Base-by-base conservation (phyloP, 2,329 filamentous ascomycete genomes). In the Teratosphaeria zuluensis region DNA sequence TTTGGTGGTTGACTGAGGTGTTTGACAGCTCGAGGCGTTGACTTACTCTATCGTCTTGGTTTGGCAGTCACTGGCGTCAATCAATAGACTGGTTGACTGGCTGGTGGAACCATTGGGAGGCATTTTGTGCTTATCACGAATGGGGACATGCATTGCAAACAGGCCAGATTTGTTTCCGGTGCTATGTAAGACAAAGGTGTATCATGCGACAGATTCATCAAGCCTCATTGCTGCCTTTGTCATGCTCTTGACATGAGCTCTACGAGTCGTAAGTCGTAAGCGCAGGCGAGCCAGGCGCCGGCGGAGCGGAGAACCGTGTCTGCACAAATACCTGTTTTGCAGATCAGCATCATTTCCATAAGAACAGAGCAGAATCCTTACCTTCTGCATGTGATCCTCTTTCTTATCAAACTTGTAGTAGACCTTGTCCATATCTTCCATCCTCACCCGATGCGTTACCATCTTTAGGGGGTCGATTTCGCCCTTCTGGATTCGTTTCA, bases 391-490 rank as follows among this genome's bases (percentile, higher is more conserved):
- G 3, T 78, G 77, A 65, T 90, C 86, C 61, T 88, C 80, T 68
- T 77, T 79, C 65, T 92, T 88, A 61, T 92, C 87, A 3, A 95
- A 79, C 32, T 81, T 79, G 56, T 77, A 74, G 70, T 80, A 80
- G n/a, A 80, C 77, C 69, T 78, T 78, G 63, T 75, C 78, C 19
- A 80, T 64, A 57, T 80, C 77, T 46, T 78, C 77, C 8, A 80
- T 68, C 19, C 72, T 66, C 14, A 90, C 83, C 12, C 90, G 85
- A 72, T 95, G 90, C 7, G 86, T 88, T 1, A 95, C 77, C 89
- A 95, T 95, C 70, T 88, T 84, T 38, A 87, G 73, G 0, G 89
- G 88, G 60, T 95, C 84, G 51, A 95, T 83, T 63, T 86, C 80
- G 33, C 84, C 84, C 24, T 78, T 78, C 66, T 85, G 80, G 61